phyloP scores from a whole-genome alignment of 331 rosid species.

The Ulmus americana region DNA sequence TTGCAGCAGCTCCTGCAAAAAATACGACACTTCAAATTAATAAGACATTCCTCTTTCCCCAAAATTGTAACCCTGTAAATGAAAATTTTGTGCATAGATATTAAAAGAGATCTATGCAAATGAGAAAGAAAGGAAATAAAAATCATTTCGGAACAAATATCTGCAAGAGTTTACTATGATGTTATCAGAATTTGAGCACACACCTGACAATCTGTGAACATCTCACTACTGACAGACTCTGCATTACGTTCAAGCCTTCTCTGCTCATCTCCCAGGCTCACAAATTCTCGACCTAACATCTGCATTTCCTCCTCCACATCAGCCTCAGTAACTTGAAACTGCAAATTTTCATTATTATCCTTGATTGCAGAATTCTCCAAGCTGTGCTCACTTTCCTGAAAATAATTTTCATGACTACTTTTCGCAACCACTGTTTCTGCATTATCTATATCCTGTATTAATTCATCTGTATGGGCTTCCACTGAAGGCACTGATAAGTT shows the following conservation, averaged over 20 bases:
- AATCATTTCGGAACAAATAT: not conserved
- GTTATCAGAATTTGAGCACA: constrained; percentile 19
- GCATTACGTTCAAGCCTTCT: constrained; percentile 84
- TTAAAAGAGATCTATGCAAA: not conserved
- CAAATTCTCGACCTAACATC: constrained; percentile 56
- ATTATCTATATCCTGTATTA: constrained; percentile 19
- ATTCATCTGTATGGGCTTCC: constrained; percentile 29
- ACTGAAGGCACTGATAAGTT: constrained; percentile 22
- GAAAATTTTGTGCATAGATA: not conserved
- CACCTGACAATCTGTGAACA: constrained; percentile 95
- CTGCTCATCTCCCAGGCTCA: constrained; percentile 63
- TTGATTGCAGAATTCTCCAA: constrained; percentile 25
- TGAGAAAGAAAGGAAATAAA: not conserved
- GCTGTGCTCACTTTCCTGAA: constrained; percentile 27
- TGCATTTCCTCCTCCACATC: constrained; percentile 62
- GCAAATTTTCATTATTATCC: constrained; percentile 25
- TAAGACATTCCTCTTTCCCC: constrained; percentile 5
- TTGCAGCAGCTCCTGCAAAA: constrained; percentile 77
- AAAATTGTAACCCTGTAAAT: constrained; percentile 9
- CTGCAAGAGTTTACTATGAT: not conserved
- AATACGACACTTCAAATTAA: constrained; percentile 21
- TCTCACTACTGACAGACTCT: constrained; percentile 77
- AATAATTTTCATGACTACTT: constrained; percentile 18
- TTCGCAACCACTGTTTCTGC: constrained; percentile 32
- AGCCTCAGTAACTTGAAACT: constrained; percentile 31